These are phyloP conservation scores for Yamadazyma nakazawae DNA, from an alignment of 805 yeast genomes.

Conservation along the genomic window DNA sequence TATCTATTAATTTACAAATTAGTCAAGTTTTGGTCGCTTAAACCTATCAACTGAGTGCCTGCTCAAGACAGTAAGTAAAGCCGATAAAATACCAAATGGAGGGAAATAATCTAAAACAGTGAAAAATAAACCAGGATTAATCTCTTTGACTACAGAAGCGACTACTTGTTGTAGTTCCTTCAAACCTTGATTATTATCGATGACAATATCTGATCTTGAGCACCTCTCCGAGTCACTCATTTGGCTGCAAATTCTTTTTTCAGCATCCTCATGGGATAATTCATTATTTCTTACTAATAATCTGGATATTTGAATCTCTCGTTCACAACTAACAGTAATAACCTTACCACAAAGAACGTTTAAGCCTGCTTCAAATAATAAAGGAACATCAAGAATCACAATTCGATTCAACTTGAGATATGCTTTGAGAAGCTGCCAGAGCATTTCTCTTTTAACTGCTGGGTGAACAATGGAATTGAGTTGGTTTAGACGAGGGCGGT, in stretches of 20 bases:
- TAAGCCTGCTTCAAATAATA: slow-evolving; percentile 77
- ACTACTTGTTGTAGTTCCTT: slow-evolving; percentile 21
- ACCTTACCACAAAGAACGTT: slow-evolving; percentile 68
- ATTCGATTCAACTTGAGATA: slow-evolving; percentile 58
- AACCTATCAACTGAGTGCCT: slow-evolving; percentile 20
- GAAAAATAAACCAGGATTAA: slow-evolving; percentile 23
- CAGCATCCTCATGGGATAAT: slow-evolving; percentile 61
- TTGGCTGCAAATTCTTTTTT: slow-evolving; percentile 71
- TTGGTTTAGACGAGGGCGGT: slow-evolving; percentile 52
- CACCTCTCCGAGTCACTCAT: slow-evolving; percentile 61
- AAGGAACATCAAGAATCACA: slow-evolving; percentile 85
- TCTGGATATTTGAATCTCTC: slow-evolving; percentile 58
- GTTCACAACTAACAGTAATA: slow-evolving; percentile 63
- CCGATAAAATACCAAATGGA: slow-evolving; percentile 25
- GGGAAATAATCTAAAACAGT: slow-evolving; percentile 25
- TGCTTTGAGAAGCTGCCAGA: slow-evolving; percentile 49
- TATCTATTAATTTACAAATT: background rate
- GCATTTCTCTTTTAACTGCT: slow-evolving; percentile 68
- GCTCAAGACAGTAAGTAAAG: slow-evolving; percentile 18
- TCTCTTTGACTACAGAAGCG: slow-evolving; percentile 20
- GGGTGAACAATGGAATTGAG: slow-evolving; percentile 86
- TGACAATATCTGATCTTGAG: slow-evolving; percentile 57
- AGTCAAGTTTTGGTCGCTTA: slow-evolving; percentile 6
- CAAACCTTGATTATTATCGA: slow-evolving; percentile 53
- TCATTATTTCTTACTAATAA: slow-evolving; percentile 65